These are phyloP conservation scores for Goffeauzyma gilvescens DNA, from an alignment of 768 basidiomycete genomes.

Conservation along the genomic window DNA sequence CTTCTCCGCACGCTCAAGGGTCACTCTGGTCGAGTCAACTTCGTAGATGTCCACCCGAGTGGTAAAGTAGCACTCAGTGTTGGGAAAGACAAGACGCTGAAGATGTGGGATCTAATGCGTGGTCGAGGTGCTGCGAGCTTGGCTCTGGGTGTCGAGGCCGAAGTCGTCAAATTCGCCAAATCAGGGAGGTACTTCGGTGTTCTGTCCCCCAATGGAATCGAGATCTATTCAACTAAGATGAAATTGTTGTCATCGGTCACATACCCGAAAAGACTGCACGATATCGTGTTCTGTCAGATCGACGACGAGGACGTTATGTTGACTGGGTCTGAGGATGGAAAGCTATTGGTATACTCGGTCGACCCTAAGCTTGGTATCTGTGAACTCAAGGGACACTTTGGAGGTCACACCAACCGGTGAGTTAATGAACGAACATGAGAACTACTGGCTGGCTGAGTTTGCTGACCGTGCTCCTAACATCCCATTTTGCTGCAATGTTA, in stretches of 20 bases:
- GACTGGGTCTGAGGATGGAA: slow-evolving; percentile 77
- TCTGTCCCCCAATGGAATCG: slow-evolving; percentile 53
- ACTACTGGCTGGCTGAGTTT: too few relatives aligned
- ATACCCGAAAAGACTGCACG: slow-evolving; percentile 69
- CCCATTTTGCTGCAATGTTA: neutral
- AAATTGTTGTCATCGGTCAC: slow-evolving; percentile 48
- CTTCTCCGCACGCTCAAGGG: slow-evolving; percentile 73
- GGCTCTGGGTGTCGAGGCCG: slow-evolving; percentile 81
- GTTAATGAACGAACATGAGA: slow-evolving; percentile 24
- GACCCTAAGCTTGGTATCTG: slow-evolving; percentile 35
- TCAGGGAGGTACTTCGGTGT: slow-evolving; percentile 63
- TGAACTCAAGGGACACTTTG: slow-evolving; percentile 38
- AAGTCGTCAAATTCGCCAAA: slow-evolving; percentile 72
- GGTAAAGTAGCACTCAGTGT: slow-evolving; percentile 81
- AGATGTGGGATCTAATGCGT: slow-evolving; percentile 99
- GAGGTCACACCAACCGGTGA: slow-evolving; percentile 76
- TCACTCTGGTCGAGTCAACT: slow-evolving; percentile 82
- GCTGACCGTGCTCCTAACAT: slow-evolving; percentile 1
- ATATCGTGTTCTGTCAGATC: slow-evolving; percentile 53
- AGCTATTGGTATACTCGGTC: slow-evolving; percentile 49
- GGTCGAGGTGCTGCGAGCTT: slow-evolving; percentile 75
- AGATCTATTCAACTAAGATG: slow-evolving; percentile 76
- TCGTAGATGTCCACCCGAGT: slow-evolving; percentile 75
- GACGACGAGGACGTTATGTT: slow-evolving; percentile 44
- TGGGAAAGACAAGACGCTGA: slow-evolving; percentile 66